Evolutionary conservation across 1,284 basidiomycete species (phyloP), one percentile per base, ranked within the genome.

Genomic region (Ceratobasidium papillatum): DNA sequence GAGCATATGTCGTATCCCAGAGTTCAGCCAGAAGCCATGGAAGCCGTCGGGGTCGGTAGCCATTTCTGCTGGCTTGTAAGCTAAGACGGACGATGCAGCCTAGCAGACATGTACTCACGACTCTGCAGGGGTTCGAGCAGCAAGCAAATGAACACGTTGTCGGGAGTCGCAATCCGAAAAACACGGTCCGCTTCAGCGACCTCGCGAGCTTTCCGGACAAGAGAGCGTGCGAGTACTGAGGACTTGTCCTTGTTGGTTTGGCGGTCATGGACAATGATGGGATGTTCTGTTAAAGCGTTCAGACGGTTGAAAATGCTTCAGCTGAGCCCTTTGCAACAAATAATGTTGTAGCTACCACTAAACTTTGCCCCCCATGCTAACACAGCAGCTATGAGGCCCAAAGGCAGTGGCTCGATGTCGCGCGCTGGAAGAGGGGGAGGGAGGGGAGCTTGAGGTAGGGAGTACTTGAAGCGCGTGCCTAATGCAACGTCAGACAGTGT

Each of bases 361-460:
- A 97, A 97, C 79, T 95, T 94, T 52, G 94, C 91, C 25, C 95
- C 95, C 91, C 94, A 96, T 0, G 95, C 94, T 61, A 98, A 85
- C n/a, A 96, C 91, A 0, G 92, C 91, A 3, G 95, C 95, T 47
- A 97, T 86, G 19, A 96, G 85, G 1, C 91, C 88, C 54, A 92
- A 91, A 75, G 93, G 88, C 3, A 91, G 80, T 2, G 87, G 84
- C 45, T 80, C 80, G 27, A 75, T 84, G 76, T 75, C 82, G n/a
- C 49, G 78, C 34, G 80, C 78, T 17, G 73, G 75, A 43, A 58
- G 68, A 30, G 47, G 63, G 30, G 63, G 74, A 5, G 58, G 76
- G 11, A 59, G 74, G 19, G 74, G 77, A 49, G 59, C 59, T 30
- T 56, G 68, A 25, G 74, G 75, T 22, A 76, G 63, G 49, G 71